Evolutionary conservation across 2,329 filamentous ascomycete genomes (phyloP), one percentile per base, ranked within the genome.

Genomic region (Diaporthe australafricana): DNA sequence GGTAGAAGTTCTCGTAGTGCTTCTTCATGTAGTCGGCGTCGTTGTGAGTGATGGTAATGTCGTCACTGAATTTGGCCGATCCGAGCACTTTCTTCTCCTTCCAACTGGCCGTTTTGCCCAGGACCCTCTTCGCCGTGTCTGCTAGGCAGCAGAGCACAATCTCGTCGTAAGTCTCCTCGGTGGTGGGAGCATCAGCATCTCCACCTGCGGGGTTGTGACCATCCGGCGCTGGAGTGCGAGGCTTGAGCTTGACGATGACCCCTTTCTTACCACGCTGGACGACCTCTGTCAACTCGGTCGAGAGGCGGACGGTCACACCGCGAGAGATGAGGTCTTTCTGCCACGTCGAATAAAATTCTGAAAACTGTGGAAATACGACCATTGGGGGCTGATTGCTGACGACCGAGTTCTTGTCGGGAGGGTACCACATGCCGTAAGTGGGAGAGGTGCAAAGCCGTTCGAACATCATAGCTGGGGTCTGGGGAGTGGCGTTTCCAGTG

Each of bases 21-120:
- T 86, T 87, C 70, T 88, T 85, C 84, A 93, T 92, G 81, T 93
- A 93, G 14, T 85, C 82, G 7, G 83, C 81, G 78, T 94, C 91
- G 75, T 84, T 87, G 78, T 93, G 91, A 1, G 91, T 93, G 74
- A 93, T 86, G 17, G 91, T 93, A 70, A 93, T 88, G 78, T 94
- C 92, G 83, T 93, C 89, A 76, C 87, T 90, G 79, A 93, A 90
- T 72, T 89, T 68, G 40, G 66, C 66, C 17, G 52, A 55, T 7
- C 66, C 66, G 16, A 68, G 66, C 16, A 68, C 66, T 20, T 48
- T 7, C 27, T 38, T 45, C 52, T 68, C 66, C 30, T 25, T 55
- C 27, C 42, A 85, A 9, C 87, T 87, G 30, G 90, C 88, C 2
- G 86, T 87, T 8, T 85, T 83, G 50, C 87, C 86, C 0, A 93